Evolutionary conservation across 331 rosid genomes (phyloP), one percentile per base, ranked within the genome.

Genomic region (Erythrophleum ivorense): DNA sequence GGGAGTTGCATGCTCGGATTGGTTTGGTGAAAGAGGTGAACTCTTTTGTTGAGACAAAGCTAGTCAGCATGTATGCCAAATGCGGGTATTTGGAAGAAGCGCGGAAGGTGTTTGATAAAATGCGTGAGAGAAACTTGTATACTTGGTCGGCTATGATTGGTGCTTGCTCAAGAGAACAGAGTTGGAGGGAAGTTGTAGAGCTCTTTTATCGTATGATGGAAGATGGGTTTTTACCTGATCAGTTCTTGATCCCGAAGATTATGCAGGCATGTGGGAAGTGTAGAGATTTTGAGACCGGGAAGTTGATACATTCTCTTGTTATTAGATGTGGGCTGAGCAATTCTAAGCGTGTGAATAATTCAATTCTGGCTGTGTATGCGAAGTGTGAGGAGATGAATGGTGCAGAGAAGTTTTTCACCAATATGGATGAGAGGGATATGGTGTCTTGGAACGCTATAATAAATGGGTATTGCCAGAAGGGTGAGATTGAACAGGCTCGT

Each of bases 81-180:
- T 89, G 97, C 19, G 98, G 98, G 9, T 80, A 14, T 43, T 72
- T 95, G 58, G 82, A 88, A 1, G 94, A 91, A 24, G 99, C 99
- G 1, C 90, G 97, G 12, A 77, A 88, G 55, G 92, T 95, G 84
- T 95, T 95, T 60, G 91, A 91, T 76, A 88, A 76, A 87, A 93
- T 95, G 94, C 86, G 66, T 29, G 91, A 91, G 84, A 89, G 94
- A 73, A 95, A 95, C 83, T 84, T 95, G 91, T 93, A 84, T 83
- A 78, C 99, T 73, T 95, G 99, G 99, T 95, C 99, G 16, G 98
- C 99, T 5, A 93, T 95, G 90, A 92, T 93, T 49, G 98, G 99
- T n/a, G 98, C 91, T 3, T 92, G 92, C 82, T 86, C 86, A 0
- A 88, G 98, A 80, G 90, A 82, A n/a, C 86, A 62, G 68, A 81